Evolutionary conservation across 371 early-diverging fungal species (phyloP), one percentile per base, ranked within the genome.

Genomic region (Chytridium lagenaria): DNA sequence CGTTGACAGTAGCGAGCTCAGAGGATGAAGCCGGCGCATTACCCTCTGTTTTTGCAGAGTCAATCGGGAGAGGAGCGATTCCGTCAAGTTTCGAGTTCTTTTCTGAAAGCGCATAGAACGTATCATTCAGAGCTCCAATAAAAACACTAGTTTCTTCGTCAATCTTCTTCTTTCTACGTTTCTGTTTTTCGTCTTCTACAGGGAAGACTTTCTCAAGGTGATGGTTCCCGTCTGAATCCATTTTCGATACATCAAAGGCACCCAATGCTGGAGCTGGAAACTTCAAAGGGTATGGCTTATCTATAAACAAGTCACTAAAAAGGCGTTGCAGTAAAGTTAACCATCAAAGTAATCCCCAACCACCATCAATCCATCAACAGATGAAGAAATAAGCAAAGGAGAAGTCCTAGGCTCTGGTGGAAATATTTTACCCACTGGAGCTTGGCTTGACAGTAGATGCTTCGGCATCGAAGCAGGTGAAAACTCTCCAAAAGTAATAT

Each of bases 401-500:
- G 61, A 37, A 16, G 59, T 34, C 34, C 61, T 68, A 30, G 66
- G n/a, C 40, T 31, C 63, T 30, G 26, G 26, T 10, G 23, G 26
- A 12, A 26, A 5, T 26, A 34, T 3, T 30, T 50, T 23, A 22
- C 12, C 61, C 51, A 33, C 22, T 15, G 7, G 59, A 16, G 3
- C 38, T 37, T 44, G 61, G 61, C 37, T 16, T 49, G 15, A 40
- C 16, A 30, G 77, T 34, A 61, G 30, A 31, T 61, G 61, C 23
- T 26, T 34, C 23, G 66, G 77, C n/a, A 73, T 37, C 3, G 70
- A 28, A 33, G 77, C 65, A 1, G 80, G 59, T 30, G 64, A 36
- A 61, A 57, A 83, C 71, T 85, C 85, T 2, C 75, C 79, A 50
- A 68, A 81, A 16, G 78, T 77, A 36, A 85, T 79, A 55, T 83